Conservation (phyloP, 139 green algal species). For the Ettlia oleoabundans region DNA sequence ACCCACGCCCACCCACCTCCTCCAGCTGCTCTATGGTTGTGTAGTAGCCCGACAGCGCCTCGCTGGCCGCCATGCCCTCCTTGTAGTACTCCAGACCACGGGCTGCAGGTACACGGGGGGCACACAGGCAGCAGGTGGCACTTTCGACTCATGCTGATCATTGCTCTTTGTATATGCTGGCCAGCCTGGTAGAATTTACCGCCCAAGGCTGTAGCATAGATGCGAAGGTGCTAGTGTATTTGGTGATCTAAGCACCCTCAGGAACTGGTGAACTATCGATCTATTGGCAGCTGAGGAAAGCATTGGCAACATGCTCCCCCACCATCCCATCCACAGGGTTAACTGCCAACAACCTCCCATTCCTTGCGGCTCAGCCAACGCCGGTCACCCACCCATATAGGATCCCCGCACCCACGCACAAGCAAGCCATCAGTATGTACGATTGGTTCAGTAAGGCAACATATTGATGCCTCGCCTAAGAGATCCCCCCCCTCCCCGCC, state of each 20-base stretch:
- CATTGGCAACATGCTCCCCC: neutral
- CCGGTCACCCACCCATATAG: neutral
- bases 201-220: too few species aligned
- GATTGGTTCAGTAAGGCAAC: too few species aligned
- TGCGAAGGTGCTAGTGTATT: too few species aligned
- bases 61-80: slow-evolving; percentile 68
- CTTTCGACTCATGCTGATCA: too few species aligned
- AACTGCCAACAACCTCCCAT: neutral
- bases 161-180: too few species aligned
- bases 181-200: too few species aligned
- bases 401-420: neutral
- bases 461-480: too few species aligned
- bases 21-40: slow-evolving; percentile 29
- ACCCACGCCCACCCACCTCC: neutral
- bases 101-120: neutral
- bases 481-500: too few species aligned
- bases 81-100: slow-evolving; percentile 81
- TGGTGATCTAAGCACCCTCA: too few species aligned
- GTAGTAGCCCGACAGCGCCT: slow-evolving; percentile 62
- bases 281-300: neutral
- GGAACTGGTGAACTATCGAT: too few species aligned
- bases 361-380: neutral
- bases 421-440: neutral
- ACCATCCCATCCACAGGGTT: too few species aligned
- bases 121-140: neutral